Evolutionary conservation across 306 rosid genomes (phyloP).

Genomic region (Dicorynia guianensis): DNA sequence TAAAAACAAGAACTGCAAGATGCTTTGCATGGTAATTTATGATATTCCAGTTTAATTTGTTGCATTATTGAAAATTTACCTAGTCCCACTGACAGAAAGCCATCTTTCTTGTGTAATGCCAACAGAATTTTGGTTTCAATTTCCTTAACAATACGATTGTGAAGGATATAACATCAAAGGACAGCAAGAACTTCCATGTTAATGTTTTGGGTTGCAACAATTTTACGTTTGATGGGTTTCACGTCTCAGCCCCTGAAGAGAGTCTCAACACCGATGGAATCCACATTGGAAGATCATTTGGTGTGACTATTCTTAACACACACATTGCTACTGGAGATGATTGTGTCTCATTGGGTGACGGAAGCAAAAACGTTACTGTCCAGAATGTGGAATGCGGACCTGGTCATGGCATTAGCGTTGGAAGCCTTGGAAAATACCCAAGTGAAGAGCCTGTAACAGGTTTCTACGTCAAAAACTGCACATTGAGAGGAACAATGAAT

Average conservation of each 20-base stretch:
- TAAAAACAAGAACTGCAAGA: slow-evolving; percentile 22
- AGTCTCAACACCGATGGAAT: slow-evolving; percentile 60
- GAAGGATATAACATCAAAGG: slow-evolving; percentile 32
- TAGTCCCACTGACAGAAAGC: too few species aligned
- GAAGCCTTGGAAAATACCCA: slow-evolving; percentile 47
- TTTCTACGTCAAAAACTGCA: slow-evolving; percentile 41
- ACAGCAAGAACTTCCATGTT: slow-evolving; percentile 52
- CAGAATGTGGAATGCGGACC: slow-evolving; percentile 52
- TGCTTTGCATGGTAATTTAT: slow-evolving; percentile 41
- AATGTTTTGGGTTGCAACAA: slow-evolving; percentile 44
- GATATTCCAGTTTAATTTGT: too few species aligned
- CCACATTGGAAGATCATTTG: slow-evolving; percentile 54
- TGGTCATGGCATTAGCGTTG: slow-evolving; percentile 60
- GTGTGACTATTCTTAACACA: slow-evolving; percentile 41
- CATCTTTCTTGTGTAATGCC: not conserved
- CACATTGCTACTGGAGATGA: slow-evolving; percentile 59
- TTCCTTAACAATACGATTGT: slow-evolving; percentile 44
- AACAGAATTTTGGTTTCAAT: slow-evolving; percentile 49
- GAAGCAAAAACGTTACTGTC: slow-evolving; percentile 34
- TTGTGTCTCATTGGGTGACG: slow-evolving; percentile 62
- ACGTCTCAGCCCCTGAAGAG: slow-evolving; percentile 46
- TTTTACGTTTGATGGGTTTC: slow-evolving; percentile 41
- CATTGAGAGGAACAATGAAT: slow-evolving; percentile 33
- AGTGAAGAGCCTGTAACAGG: slow-evolving; percentile 42
- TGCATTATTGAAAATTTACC: too few species aligned